Conservation (phyloP, 1,284 basidiomycete genomes). For the Marasmius sp. region DNA sequence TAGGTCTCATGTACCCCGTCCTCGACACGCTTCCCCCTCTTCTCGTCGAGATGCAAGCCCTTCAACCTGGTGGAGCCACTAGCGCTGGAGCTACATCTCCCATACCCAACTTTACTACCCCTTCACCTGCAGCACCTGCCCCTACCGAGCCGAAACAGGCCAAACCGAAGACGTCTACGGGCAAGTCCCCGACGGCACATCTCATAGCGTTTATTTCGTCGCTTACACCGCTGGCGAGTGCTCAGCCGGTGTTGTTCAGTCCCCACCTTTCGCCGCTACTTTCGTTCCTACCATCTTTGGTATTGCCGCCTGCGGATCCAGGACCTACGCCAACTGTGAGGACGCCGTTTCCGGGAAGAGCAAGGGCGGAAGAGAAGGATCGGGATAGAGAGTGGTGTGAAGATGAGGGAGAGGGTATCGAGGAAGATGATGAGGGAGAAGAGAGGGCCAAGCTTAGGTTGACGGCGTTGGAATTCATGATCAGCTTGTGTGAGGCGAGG, state of each 20-base stretch:
- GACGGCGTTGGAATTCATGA: slow-evolving; percentile 75
- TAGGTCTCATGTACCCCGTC: slow-evolving; percentile 27
- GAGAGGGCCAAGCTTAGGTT: slow-evolving; percentile 60
- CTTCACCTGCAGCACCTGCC: slow-evolving; percentile 60
- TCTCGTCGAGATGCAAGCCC: not conserved
- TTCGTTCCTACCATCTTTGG: not conserved
- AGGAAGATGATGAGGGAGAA: slow-evolving; percentile 37
- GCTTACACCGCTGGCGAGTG: not conserved
- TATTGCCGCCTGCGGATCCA: slow-evolving; percentile 43
- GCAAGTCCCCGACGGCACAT: not conserved
- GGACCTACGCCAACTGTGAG: slow-evolving; percentile 75
- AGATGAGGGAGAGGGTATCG: slow-evolving; percentile 26
- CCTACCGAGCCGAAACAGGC: slow-evolving; percentile 31
- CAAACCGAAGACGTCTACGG: not conserved
- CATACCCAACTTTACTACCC: slow-evolving; percentile 35
- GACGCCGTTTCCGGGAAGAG: slow-evolving; percentile 52
- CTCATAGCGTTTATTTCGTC: not conserved
- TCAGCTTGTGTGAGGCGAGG: slow-evolving; percentile 67
- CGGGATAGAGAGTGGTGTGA: slow-evolving; percentile 24
- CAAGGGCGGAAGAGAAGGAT: slow-evolving; percentile 11
- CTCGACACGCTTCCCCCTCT: slow-evolving; percentile 6
- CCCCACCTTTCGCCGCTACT: not conserved
- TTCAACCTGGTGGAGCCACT: not conserved
- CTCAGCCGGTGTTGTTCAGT: not conserved
- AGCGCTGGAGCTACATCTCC: too few species aligned